phyloP scores from a whole-genome alignment of 148 eudicot species.

The Agrostemma githago region DNA sequence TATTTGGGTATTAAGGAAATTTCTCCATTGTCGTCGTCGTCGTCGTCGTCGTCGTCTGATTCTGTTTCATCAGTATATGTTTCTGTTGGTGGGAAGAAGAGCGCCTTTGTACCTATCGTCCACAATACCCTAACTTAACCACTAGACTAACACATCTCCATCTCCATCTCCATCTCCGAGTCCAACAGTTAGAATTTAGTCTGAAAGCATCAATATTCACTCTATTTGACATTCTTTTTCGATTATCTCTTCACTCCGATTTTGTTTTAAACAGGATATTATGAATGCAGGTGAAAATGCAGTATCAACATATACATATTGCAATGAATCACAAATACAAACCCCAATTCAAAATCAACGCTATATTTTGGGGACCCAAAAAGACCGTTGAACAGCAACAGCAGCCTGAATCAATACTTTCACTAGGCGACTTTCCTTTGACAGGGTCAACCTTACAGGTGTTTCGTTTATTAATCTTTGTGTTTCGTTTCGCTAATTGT shows the following conservation, averaged over 20 bases:
- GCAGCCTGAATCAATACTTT: constrained; percentile 33
- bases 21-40: too few relatives aligned
- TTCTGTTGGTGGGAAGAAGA: too few relatives aligned
- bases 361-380: constrained; percentile 73
- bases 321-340: constrained; percentile 20
- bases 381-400: constrained; percentile 37
- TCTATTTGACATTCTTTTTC: neutral
- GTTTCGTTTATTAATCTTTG: constrained; percentile 31
- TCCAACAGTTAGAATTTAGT: neutral
- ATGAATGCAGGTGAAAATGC: constrained; percentile 34
- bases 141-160: too few relatives aligned
- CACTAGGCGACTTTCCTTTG: constrained; percentile 60
- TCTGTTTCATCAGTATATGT: too few relatives aligned
- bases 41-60: too few relatives aligned
- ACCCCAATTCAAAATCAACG: constrained; percentile 29
- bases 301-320: constrained; percentile 26
- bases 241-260: neutral
- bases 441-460: constrained; percentile 67
- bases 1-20: neutral
- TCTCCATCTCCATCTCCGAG: too few relatives aligned
- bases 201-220: neutral
- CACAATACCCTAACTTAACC: too few relatives aligned
- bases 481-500: constrained; percentile 9
- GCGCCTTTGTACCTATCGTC: too few relatives aligned
- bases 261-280: constrained; percentile 2